Conservation (phyloP, 106 monocot species). For the Platanthera zijinensis region DNA sequence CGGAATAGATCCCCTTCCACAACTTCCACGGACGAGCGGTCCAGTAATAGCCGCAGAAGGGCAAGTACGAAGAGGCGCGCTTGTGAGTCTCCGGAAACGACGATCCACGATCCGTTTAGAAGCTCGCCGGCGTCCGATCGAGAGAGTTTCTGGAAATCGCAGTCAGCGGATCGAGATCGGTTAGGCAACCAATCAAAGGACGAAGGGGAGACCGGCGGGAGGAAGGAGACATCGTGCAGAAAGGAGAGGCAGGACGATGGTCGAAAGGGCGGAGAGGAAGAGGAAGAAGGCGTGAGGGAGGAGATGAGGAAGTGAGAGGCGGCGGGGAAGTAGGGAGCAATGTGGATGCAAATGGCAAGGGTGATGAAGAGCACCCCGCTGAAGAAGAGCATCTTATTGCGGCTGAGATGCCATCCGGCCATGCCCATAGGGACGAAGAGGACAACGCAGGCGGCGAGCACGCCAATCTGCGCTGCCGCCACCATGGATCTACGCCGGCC, state of each 20-base stretch:
- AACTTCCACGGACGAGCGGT: constrained; percentile 23
- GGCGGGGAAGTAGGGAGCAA: constrained; percentile 49
- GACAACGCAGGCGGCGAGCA: constrained; percentile 57
- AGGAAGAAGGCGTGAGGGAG: constrained; percentile 12
- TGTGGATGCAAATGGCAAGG: constrained; percentile 60
- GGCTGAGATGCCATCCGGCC: constrained; percentile 66
- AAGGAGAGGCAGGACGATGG: constrained; percentile 16
- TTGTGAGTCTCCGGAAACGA: constrained; percentile 86
- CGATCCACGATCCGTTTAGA: constrained; percentile 55
- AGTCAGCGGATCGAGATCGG: constrained; percentile 9
- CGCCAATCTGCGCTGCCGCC: constrained; percentile 39
- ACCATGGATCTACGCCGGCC: constrained; percentile 12
- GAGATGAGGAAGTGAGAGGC: constrained; percentile 7
- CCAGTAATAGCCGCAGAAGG: constrained; percentile 37
- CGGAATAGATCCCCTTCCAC: constrained; percentile 63
- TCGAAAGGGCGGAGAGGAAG: constrained; percentile 11
- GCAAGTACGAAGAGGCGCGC: constrained; percentile 54
- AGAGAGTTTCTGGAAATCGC: constrained; percentile 43
- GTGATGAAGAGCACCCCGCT: constrained; percentile 65
- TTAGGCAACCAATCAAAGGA: constrained; percentile 30
- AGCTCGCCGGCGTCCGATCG: constrained; percentile 36
- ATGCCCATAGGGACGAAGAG: constrained; percentile 74
- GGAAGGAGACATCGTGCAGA: constrained; percentile 25
- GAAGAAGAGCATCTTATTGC: constrained; percentile 87
- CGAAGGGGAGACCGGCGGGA: neutral